Evolutionary conservation across 2,329 filamentous ascomycete genomes (phyloP).

Genomic region (Harringtonia lauricola): DNA sequence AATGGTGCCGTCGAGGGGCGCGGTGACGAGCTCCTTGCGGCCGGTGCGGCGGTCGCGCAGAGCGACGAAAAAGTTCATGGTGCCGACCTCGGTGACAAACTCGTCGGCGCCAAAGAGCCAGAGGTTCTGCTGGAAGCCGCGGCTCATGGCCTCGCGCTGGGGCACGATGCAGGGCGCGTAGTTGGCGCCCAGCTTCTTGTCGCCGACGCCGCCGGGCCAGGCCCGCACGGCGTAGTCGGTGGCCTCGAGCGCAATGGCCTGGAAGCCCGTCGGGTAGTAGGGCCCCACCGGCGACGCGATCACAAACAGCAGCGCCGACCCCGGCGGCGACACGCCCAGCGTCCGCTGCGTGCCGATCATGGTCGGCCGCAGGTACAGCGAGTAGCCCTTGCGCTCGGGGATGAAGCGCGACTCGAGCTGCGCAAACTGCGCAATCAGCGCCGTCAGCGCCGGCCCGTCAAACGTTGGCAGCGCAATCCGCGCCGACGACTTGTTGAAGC

Average conservation of each 20-base stretch:
- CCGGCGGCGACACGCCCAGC: slow-evolving; percentile 83
- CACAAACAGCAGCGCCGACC: slow-evolving; percentile 82
- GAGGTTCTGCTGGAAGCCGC: slow-evolving; percentile 95
- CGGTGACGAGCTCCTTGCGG: slow-evolving; percentile 86
- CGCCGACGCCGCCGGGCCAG: slow-evolving; percentile 94
- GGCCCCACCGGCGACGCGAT: slow-evolving; percentile 95
- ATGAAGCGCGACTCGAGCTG: slow-evolving; percentile 84
- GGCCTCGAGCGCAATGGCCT: slow-evolving; percentile 88
- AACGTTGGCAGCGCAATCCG: slow-evolving; percentile 92
- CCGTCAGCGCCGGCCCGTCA: slow-evolving; percentile 59
- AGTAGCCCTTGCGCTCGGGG: slow-evolving; percentile 77
- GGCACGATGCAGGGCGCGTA: slow-evolving; percentile 99
- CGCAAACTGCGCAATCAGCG: slow-evolving; percentile 71
- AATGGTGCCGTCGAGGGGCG: slow-evolving; percentile 91
- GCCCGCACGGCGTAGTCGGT: slow-evolving; percentile 94
- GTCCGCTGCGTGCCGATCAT: slow-evolving; percentile 96
- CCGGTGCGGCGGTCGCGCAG: slow-evolving; percentile 79
- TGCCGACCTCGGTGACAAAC: slow-evolving; percentile 93
- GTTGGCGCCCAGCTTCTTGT: slow-evolving; percentile 98
- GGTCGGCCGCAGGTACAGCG: slow-evolving; percentile 87
- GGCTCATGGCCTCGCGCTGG: slow-evolving; percentile 79
- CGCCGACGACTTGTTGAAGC: slow-evolving; percentile 81
- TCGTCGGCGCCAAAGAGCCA: slow-evolving; percentile 97
- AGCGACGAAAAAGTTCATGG: slow-evolving; percentile 95
- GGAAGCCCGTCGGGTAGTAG: slow-evolving; percentile 98